Percentiles rank a stretch among this genome's conserved stretches.
These are phyloP conservation scores for Irpex sp. DNA, from an alignment of 1,284 basidiomycete species.

Conservation along the genomic window DNA sequence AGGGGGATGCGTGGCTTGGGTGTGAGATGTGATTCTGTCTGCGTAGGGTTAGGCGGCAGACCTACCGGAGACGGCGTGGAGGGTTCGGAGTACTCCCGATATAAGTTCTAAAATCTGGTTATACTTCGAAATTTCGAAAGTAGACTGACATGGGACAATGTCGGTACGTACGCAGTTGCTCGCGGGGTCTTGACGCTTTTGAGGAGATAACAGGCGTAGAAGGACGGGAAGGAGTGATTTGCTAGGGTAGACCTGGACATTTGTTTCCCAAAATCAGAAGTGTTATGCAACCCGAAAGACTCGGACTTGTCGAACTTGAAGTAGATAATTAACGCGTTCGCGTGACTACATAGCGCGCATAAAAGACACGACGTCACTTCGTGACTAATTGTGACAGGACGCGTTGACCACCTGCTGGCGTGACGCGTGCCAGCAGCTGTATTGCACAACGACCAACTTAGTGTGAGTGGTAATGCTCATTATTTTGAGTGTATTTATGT, in stretches of 20 bases:
- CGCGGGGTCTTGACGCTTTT: conserved; percentile 59
- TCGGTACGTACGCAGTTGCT: conserved; percentile 53
- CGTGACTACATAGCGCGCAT: background rate
- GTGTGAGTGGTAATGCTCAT: background rate
- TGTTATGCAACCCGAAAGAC: background rate
- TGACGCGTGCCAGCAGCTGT: background rate
- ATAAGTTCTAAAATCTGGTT: conserved; percentile 47
- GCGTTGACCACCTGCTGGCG: background rate
- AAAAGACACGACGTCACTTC: background rate
- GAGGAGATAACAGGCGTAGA: conserved; percentile 89
- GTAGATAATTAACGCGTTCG: background rate
- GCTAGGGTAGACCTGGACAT: conserved; percentile 35
- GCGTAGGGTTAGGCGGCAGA: background rate
- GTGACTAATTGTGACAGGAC: background rate
- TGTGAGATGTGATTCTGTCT: background rate
- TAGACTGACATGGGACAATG: too few species aligned
- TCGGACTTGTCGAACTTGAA: background rate
- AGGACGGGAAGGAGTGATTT: conserved; percentile 66
- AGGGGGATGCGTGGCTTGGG: background rate
- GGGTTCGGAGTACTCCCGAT: conserved; percentile 85
- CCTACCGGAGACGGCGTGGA: conserved; percentile 62
- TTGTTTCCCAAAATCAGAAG: background rate
- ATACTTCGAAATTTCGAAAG: too few species aligned
- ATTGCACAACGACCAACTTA: too few species aligned
- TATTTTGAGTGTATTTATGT: background rate